phyloP scores from a whole-genome alignment of 371 early-diverging fungal species.

The Fennellomyces sp. region DNA sequence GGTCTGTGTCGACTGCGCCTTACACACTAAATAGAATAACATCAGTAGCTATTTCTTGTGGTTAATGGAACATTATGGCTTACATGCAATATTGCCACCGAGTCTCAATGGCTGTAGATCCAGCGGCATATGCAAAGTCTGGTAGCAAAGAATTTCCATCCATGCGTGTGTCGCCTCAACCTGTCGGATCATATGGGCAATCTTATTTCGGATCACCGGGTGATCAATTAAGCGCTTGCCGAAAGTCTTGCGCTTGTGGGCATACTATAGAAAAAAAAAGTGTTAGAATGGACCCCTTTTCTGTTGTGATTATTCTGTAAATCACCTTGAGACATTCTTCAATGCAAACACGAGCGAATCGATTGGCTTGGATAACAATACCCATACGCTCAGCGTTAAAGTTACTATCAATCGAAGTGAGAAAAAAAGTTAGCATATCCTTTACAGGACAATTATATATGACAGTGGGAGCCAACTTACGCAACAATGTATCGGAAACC shows the following conservation, averaged over 20 bases:
- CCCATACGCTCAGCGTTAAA: conserved; percentile 84
- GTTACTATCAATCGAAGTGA: conserved; percentile 35
- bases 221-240: conserved; percentile 81
- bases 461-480: conserved; percentile 14
- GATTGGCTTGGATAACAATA: conserved; percentile 83
- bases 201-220: conserved; percentile 70
- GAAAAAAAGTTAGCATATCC: background rate
- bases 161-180: conserved; percentile 89
- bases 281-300: too few relatives aligned
- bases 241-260: conserved; percentile 88
- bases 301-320: too few relatives aligned
- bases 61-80: conserved; percentile 26
- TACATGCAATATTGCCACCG: conserved; percentile 84
- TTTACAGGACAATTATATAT: background rate
- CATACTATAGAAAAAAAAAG: conserved; percentile 61
- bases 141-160: conserved; percentile 76
- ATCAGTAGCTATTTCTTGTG: background rate
- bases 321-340: conserved; percentile 78
- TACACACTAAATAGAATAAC: conserved; percentile 62
- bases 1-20: conserved; percentile 85
- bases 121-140: conserved; percentile 68
- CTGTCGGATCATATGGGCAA: conserved; percentile 80
- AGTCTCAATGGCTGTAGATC: conserved; percentile 71
- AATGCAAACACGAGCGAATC: conserved; percentile 86
- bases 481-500: conserved; percentile 84